Percentiles rank a stretch among this genome's conserved stretches.
Conservation (phyloP, 2,329 filamentous ascomycete species). For the Zymoseptoria brevis region DNA sequence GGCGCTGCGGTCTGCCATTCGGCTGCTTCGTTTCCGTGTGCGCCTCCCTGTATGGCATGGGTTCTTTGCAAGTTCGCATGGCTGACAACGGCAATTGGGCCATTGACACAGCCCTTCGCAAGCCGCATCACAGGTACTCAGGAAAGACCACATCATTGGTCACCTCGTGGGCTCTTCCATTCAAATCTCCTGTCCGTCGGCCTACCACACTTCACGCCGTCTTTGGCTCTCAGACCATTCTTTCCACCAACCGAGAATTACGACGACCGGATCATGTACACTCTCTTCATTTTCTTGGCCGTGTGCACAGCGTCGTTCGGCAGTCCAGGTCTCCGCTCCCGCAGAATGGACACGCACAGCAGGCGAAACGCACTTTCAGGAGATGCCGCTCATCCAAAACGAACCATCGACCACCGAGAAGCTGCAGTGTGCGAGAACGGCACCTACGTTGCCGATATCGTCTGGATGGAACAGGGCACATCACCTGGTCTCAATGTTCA, state of each 20-base stretch:
- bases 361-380: not conserved
- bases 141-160: not conserved
- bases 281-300: not conserved
- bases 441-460: not conserved
- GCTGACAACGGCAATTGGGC: not conserved
- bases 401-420: not conserved
- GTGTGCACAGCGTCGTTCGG: not conserved
- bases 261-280: not conserved
- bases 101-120: not conserved
- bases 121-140: not conserved
- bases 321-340: not conserved
- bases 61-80: not conserved
- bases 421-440: not conserved
- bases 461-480: not conserved
- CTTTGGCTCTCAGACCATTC: too few relatives aligned
- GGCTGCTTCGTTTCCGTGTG: too few relatives aligned
- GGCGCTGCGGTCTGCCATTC: too few relatives aligned
- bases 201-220: too few relatives aligned
- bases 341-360: not conserved
- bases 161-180: not conserved
- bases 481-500: not conserved
- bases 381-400: not conserved
- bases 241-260: not conserved
- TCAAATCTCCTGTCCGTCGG: not conserved
- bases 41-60: not conserved